Evolutionary conservation across 306 rosid species (phyloP).

Genomic region (Cucurbita maxima): DNA sequence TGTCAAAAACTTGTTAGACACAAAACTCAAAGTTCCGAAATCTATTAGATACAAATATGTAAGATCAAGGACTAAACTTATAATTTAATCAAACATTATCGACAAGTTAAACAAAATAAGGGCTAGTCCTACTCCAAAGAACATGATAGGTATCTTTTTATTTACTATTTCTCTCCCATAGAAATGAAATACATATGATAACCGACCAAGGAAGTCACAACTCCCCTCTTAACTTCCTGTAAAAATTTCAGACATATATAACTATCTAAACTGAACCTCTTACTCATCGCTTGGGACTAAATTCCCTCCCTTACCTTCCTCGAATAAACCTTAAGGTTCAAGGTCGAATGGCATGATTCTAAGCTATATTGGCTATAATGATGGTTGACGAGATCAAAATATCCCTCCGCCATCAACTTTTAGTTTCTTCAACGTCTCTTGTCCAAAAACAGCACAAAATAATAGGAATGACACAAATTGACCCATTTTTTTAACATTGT

Average conservation of each 20-base stretch:
- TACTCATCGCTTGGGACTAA: too few species aligned
- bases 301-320: too few species aligned
- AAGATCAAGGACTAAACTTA: neutral
- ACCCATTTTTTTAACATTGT: neutral
- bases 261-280: neutral
- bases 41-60: neutral
- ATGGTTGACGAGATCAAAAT: neutral
- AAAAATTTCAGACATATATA: neutral
- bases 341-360: neutral
- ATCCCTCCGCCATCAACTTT: neutral
- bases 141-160: neutral
- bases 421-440: neutral
- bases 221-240: neutral
- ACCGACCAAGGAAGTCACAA: neutral
- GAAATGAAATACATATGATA: neutral
- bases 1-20: neutral
- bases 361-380: neutral
- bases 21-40: neutral
- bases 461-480: neutral
- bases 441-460: conserved; percentile 2
- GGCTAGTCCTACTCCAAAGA: neutral
- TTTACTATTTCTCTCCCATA: neutral
- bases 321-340: too few species aligned
- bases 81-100: neutral
- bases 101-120: neutral